phyloP scores from a whole-genome alignment of 1,284 basidiomycete genomes.

The Ceratobasidium sp. region DNA sequence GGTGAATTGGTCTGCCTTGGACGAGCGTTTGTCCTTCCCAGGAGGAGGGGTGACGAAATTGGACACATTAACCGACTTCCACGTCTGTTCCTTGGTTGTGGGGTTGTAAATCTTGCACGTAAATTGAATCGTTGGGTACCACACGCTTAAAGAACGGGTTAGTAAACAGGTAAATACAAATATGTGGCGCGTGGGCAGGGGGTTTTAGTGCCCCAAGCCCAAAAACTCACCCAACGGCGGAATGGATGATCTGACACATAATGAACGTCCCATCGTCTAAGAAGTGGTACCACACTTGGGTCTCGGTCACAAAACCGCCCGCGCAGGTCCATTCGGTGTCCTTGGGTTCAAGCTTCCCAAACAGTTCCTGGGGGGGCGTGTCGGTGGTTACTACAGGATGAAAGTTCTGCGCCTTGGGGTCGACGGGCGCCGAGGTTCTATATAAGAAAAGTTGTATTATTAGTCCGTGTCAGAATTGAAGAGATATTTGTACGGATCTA shows the following conservation, averaged over 20 bases:
- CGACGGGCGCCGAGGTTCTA: conserved; percentile 43
- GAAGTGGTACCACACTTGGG: conserved; percentile 90
- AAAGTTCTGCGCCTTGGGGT: conserved; percentile 75
- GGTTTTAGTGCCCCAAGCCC: conserved; percentile 39
- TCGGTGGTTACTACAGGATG: conserved; percentile 76
- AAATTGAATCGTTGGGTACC: conserved; percentile 97
- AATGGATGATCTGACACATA: conserved; percentile 96
- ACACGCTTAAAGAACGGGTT: conserved; percentile 68
- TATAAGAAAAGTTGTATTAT: conserved; percentile 48
- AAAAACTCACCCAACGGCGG: conserved; percentile 85
- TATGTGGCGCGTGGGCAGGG: not conserved
- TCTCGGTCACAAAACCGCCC: conserved; percentile 92
- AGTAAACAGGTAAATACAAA: conserved; percentile 21
- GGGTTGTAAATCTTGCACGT: conserved; percentile 93
- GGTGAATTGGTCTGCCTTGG: conserved; percentile 92
- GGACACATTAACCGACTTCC: conserved; percentile 92
- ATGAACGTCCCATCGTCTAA: conserved; percentile 86
- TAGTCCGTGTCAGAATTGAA: conserved; percentile 37
- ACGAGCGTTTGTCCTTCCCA: conserved; percentile 85
- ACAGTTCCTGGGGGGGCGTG: conserved; percentile 68
- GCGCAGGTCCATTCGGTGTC: conserved; percentile 89
- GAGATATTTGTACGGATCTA: conserved; percentile 51
- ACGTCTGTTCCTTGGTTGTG: conserved; percentile 78
- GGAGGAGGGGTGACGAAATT: conserved; percentile 85
- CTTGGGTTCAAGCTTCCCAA: conserved; percentile 76